Conservation (phyloP, 495 filamentous ascomycete genomes). For the Penicillium argentinense region DNA sequence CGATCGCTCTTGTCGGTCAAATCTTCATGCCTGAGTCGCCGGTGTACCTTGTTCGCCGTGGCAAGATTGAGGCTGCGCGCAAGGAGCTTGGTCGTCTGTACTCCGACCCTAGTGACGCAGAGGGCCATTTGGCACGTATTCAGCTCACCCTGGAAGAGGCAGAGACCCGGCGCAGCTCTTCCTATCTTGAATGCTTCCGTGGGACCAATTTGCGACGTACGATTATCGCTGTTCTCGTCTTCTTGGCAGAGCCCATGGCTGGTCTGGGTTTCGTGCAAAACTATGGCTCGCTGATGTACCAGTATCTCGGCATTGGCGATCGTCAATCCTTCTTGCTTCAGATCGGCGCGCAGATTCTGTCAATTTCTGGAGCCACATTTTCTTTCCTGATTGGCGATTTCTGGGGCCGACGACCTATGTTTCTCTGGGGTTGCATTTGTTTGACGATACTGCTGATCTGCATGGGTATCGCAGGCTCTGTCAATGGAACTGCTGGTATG, state of each 20-base stretch:
- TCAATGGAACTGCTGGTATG: background rate
- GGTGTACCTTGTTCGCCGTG: background rate
- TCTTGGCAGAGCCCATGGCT: slow-evolving; percentile 1
- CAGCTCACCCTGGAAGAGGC: slow-evolving; percentile 5
- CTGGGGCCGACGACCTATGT: slow-evolving; percentile 4
- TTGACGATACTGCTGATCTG: slow-evolving; percentile 1
- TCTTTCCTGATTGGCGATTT: slow-evolving; percentile 3
- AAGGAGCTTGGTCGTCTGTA: background rate
- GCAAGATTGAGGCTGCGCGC: background rate
- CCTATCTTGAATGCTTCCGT: slow-evolving; percentile 2
- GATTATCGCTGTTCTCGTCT: slow-evolving; percentile 4
- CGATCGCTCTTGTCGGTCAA: background rate
- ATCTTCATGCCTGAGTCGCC: slow-evolving; percentile 8
- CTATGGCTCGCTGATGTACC: slow-evolving; percentile 4
- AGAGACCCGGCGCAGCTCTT: background rate
- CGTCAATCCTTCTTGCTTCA: slow-evolving; percentile 4
- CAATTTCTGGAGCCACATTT: slow-evolving; percentile 2
- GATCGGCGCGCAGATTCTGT: slow-evolving; percentile 5
- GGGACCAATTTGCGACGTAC: slow-evolving; percentile 4
- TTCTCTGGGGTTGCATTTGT: background rate
- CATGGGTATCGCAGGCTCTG: slow-evolving; percentile 4
- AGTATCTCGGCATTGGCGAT: slow-evolving; percentile 4
- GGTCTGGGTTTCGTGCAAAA: slow-evolving; percentile 3
- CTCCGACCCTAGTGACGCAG: background rate
- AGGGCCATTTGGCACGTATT: slow-evolving; percentile 4